Evolutionary conservation across 805 yeast genomes (phyloP).

Genomic region (Candida golubevii): DNA sequence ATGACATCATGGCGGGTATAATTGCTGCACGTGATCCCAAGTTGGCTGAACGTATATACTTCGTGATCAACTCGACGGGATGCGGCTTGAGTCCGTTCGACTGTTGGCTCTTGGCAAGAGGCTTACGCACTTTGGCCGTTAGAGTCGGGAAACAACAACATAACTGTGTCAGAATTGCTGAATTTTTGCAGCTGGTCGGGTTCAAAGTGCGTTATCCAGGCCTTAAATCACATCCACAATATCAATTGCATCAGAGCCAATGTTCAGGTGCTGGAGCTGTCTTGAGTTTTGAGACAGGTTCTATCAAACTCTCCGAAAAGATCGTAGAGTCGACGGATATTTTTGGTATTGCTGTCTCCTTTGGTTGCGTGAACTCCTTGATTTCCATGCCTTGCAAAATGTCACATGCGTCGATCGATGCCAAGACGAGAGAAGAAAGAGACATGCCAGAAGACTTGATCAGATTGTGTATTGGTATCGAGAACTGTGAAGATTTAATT

Average conservation of each 20-base stretch:
- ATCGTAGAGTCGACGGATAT: conserved; percentile 73
- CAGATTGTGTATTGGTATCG: conserved; percentile 89
- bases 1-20: conserved; percentile 95
- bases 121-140: conserved; percentile 81
- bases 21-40: conserved; percentile 63
- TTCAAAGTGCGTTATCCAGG: conserved; percentile 87
- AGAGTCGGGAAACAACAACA: conserved; percentile 85
- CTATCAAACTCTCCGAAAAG: conserved; percentile 56
- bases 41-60: conserved; percentile 66
- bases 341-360: conserved; percentile 87
- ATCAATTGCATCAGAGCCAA: conserved; percentile 70
- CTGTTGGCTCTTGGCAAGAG: conserved; percentile 83
- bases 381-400: conserved; percentile 92
- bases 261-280: conserved; percentile 89
- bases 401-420: conserved; percentile 97
- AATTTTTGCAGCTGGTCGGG: conserved; percentile 63
- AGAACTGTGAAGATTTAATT: conserved; percentile 72
- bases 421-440: conserved; percentile 79
- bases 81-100: conserved; percentile 91
- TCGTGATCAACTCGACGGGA: conserved; percentile 84
- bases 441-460: conserved; percentile 90
- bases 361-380: conserved; percentile 90
- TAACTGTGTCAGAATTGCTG: conserved; percentile 72
- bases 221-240: conserved; percentile 72
- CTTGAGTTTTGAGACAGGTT: conserved; percentile 82